A percentile compares a stretch with the other conserved stretches of the same genome.
phyloP scores from a whole-genome alignment of 1,284 basidiomycete genomes.

The Thelephora terrestris region DNA sequence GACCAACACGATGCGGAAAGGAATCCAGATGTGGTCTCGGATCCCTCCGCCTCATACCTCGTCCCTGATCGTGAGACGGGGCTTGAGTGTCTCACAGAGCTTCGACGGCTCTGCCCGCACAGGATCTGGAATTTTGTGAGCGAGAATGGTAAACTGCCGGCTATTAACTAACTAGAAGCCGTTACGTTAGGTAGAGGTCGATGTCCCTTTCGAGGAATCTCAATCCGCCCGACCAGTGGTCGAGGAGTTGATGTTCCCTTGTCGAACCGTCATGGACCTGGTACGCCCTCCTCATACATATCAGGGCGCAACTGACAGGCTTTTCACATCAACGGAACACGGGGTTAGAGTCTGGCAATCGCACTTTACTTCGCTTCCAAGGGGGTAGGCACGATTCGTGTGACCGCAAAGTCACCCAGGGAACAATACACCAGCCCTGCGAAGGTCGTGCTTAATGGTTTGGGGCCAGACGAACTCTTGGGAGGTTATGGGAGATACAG shows the following conservation, averaged over 20 bases:
- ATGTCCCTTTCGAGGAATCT: slow-evolving; percentile 76
- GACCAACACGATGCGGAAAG: slow-evolving; percentile 15
- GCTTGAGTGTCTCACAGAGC: slow-evolving; percentile 65
- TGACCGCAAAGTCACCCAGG: slow-evolving; percentile 24
- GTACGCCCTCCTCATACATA: slow-evolving; percentile 31
- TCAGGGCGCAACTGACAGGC: too few relatives aligned
- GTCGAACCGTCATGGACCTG: slow-evolving; percentile 85
- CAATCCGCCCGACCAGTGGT: slow-evolving; percentile 45
- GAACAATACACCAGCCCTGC: slow-evolving; percentile 63
- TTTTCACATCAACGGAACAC: too few relatives aligned
- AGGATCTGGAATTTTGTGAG: slow-evolving; percentile 78
- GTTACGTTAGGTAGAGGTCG: slow-evolving; percentile 59
- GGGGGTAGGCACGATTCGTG: slow-evolving; percentile 52
- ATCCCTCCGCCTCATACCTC: slow-evolving; percentile 30
- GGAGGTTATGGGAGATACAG: slow-evolving; percentile 93
- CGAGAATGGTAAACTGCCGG: too few relatives aligned
- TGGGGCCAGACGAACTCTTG: slow-evolving; percentile 93
- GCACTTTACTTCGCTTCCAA: slow-evolving; percentile 91
- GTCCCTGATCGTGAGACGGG: slow-evolving; percentile 90
- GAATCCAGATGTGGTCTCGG: slow-evolving; percentile 6
- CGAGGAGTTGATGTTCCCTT: slow-evolving; percentile 73
- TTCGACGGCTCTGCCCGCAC: slow-evolving; percentile 59
- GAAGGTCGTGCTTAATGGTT: slow-evolving; percentile 79
- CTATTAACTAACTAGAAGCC: too few relatives aligned
- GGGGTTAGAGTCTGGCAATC: slow-evolving; percentile 70